phyloP scores from a whole-genome alignment of 805 yeast genomes.

The Pichia gijzeniarum region DNA sequence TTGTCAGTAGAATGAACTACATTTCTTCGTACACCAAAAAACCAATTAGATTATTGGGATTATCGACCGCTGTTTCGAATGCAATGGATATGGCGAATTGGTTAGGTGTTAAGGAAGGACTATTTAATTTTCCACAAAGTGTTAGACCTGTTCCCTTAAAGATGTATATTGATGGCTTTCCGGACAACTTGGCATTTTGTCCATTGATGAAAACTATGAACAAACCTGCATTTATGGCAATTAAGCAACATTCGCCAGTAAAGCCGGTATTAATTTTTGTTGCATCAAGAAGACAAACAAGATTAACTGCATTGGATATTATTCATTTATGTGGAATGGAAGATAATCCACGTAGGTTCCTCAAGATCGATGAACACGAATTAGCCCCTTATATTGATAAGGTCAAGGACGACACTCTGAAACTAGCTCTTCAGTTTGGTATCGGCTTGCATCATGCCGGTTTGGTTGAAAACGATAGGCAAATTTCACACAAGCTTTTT shows the following conservation, averaged over 20 bases:
- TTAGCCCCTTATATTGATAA: constrained; percentile 40
- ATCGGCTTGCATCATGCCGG: constrained; percentile 84
- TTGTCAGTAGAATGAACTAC: constrained; percentile 81
- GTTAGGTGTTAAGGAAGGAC: constrained; percentile 68
- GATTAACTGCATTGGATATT: constrained; percentile 72
- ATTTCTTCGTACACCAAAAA: constrained; percentile 53
- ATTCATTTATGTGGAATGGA: constrained; percentile 77
- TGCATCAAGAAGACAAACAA: constrained; percentile 76
- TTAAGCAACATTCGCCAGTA: constrained; percentile 80
- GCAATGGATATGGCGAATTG: constrained; percentile 84
- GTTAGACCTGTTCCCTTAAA: constrained; percentile 83
- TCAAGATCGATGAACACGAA: constrained; percentile 60
- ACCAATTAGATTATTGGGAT: constrained; percentile 62
- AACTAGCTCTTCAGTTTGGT: constrained; percentile 68
- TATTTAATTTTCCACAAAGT: constrained; percentile 74
- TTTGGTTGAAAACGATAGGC: constrained; percentile 64
- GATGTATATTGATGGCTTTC: constrained; percentile 84
- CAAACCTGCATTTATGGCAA: constrained; percentile 88
- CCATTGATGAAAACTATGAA: constrained; percentile 85
- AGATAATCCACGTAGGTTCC: constrained; percentile 65
- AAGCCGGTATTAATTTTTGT: constrained; percentile 84
- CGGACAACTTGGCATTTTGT: constrained; percentile 73
- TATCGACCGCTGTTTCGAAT: constrained; percentile 83
- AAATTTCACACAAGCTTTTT: constrained; percentile 62
- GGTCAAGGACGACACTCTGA: constrained; percentile 80